Base-by-base conservation (phyloP, 768 basidiomycete species). In the Lentinula guzmanii region DNA sequence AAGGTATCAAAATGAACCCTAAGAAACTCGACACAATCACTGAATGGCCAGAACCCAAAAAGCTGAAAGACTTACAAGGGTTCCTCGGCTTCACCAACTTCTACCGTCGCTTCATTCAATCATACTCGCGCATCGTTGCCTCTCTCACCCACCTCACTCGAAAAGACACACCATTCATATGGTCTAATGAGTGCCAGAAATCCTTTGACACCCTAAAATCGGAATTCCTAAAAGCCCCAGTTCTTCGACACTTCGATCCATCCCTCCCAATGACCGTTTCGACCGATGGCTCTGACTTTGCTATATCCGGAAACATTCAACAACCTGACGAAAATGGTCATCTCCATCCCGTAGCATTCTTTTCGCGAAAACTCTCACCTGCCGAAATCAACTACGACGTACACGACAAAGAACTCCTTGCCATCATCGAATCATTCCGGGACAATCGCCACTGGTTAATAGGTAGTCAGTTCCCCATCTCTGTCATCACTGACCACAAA, bases 41-140 rank as follows among this genome's bases (percentile, higher is more conserved):
- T 0, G 67, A 76, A 0, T 82, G 81, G 79, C 77, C 74, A 0
- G 54, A n/a, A 0, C 79, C 78, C 0, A 63, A 31, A 0, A 72
- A 50, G 0, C 65, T 75, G 4, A 70, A 68, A 24, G 67, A 79
- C 35, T 43, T 80, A 0, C 70, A 72, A 61, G 67, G 66, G 2
- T 83, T 83, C 63, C 62, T 82, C 0, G 77, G 82, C 33, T 28
- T 28, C 28, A 28, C 28, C 28, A 28, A 28, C 28, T 28, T 28
- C 28, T 28, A 28, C 28, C 28, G 68, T 1, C 53, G 64, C 1
- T 80, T 79, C 50, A 75, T 79, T 9, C 5, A 57, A 1, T 58
- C 68, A 0, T 82, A 71, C 60, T 65, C 73, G 0, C 16, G 70
- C 0, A 65, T 75, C 3, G 57, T 72, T 1, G 46, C 62, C 64